Evolutionary conservation across 2,329 filamentous ascomycete genomes (phyloP), one percentile per base, ranked within the genome.

Genomic region (Fusarium tricinctum): DNA sequence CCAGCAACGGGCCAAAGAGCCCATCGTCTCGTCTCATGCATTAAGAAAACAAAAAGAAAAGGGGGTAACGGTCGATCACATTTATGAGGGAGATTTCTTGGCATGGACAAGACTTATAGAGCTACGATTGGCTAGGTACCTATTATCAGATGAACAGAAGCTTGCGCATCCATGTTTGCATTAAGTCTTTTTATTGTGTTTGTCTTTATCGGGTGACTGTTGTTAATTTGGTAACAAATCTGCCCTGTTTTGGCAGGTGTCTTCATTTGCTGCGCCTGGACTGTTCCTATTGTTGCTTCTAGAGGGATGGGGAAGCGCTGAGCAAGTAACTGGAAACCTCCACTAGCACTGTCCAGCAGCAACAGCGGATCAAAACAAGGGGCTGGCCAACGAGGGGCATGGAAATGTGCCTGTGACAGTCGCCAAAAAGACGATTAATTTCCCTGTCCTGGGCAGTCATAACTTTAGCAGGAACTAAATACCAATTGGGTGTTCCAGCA

Each of bases 171-270:
- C 38, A 33, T 48, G 42, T 22, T 40, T 22, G 38, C 58, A 57
- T 63, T 56, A 20, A 48, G 44, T 54, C 19, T 42, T 42, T 23
- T 9, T 38, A 32, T 42, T 43, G 19, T 47, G 23, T 42, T 48
- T 42, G 28, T 23, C 35, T 26, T 42, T 42, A 42, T 40, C 28
- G 42, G 42, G 28, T 28, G 39, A 49, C 13, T 22, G 35, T 26
- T 62, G 20, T 33, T 38, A 38, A 19, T 51, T 54, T 57, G 32
- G 47, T 19, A 60, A 22, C 51, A 63, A 49, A 49, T 20, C 42
- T 46, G 60, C 58, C 54, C 61, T 65, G 38, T 69, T 69, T 58
- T 57, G 58, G 63, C 40, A 66, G 65, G 65, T 60, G 57, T 32
- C 12, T 46, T 22, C 33, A 13, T 20, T 35, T 43, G 43, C 64